Evolutionary conservation across 805 yeast species (phyloP).

Genomic region (Starmerella floricola): DNA sequence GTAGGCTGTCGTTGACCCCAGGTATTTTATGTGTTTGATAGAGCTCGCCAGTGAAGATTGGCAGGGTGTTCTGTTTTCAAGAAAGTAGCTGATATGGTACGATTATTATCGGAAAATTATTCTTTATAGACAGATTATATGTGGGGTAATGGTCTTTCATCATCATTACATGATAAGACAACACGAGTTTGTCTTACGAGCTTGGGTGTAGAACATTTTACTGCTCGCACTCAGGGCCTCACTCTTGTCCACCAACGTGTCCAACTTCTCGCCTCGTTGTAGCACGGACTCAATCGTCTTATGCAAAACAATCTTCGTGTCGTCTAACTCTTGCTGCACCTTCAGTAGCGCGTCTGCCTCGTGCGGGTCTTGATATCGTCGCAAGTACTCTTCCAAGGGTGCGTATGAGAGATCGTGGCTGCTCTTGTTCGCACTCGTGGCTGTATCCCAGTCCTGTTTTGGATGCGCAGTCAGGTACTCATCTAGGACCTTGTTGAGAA

Average conservation of each 20-base stretch:
- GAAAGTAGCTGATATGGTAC: no score
- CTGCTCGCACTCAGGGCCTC: conserved; percentile 83
- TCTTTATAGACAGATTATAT: no score
- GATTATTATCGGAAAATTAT: no score
- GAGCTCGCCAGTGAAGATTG: no score
- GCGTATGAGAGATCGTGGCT: conserved; percentile 42
- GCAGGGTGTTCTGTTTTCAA: no score
- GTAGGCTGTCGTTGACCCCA: no score
- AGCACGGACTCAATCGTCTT: conserved; percentile 89
- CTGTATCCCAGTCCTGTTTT: conserved; percentile 46
- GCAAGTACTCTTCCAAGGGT: conserved; percentile 54
- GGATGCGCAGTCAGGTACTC: conserved; percentile 73
- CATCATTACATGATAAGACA: conserved; percentile 32
- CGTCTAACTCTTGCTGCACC: conserved; percentile 96
- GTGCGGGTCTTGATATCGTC: conserved; percentile 87
- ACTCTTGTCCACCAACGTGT: conserved; percentile 85
- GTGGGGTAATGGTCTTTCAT: no score
- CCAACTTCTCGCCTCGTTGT: conserved; percentile 93
- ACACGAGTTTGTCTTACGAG: conserved; percentile 87
- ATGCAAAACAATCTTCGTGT: conserved; percentile 90
- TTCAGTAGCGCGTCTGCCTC: conserved; percentile 96
- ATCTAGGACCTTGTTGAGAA: conserved; percentile 79
- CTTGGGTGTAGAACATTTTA: conserved; percentile 92
- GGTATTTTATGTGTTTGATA: no score
- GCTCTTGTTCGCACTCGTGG: conserved; percentile 27